Percentiles rank a stretch among this genome's conserved stretches.
Conservation (phyloP, 805 yeast species). For the Torulaspora gathmanii region DNA sequence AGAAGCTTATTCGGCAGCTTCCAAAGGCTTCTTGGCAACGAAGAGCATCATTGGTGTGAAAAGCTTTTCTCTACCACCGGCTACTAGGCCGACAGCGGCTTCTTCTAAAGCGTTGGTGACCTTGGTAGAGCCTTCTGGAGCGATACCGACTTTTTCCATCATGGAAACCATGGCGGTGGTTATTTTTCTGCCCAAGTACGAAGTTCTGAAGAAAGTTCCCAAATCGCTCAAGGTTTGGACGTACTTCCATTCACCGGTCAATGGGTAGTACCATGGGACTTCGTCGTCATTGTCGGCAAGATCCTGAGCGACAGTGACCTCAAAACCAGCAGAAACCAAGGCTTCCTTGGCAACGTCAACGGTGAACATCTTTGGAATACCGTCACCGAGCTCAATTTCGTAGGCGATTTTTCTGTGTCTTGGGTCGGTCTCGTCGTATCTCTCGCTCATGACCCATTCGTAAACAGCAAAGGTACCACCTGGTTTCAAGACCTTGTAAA, state of each 20-base stretch:
- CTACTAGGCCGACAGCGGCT: constrained; percentile 92
- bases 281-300: constrained; percentile 77
- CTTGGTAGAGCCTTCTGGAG: constrained; percentile 87
- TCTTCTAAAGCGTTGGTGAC: constrained; percentile 93
- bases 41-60: constrained; percentile 98
- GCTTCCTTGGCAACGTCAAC: constrained; percentile 85
- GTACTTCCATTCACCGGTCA: constrained; percentile 89
- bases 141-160: constrained; percentile 81
- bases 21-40: constrained; percentile 73
- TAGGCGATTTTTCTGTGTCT: constrained; percentile 93
- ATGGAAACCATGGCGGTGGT: constrained; percentile 76
- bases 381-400: constrained; percentile 98
- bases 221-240: constrained; percentile 74
- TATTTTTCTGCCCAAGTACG: constrained; percentile 75
- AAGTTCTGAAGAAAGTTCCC: constrained; percentile 83
- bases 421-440: constrained; percentile 77
- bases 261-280: constrained; percentile 97
- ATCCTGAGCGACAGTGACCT: constrained; percentile 68
- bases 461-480: constrained; percentile 97
- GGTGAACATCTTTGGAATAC: constrained; percentile 94
- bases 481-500: constrained; percentile 92
- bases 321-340: constrained; percentile 80
- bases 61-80: constrained; percentile 82
- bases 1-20: constrained; percentile 1
- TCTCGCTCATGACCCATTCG: constrained; percentile 99